Percentiles rank a stretch among this genome's conserved stretches.
Evolutionary conservation across 2,329 filamentous ascomycete genomes (phyloP).

Genomic region (Colletotrichum simmondsii): DNA sequence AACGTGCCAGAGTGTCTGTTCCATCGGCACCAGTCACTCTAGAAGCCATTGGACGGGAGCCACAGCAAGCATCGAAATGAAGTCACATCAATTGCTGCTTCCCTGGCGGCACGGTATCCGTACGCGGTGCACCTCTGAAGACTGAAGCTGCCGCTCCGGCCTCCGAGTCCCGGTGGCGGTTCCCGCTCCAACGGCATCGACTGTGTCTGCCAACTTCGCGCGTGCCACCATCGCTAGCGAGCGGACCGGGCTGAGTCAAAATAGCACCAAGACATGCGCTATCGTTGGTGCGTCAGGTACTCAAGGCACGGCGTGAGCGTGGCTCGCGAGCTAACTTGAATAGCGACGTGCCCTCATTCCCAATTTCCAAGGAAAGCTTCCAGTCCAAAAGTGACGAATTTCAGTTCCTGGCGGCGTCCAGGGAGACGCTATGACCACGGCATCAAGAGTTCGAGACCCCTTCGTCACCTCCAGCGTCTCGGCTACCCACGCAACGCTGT

Average conservation of each 20-base stretch:
- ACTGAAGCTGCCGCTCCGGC: slow-evolving; percentile 3
- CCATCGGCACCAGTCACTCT: background rate
- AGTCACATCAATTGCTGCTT: background rate
- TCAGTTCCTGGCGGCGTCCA: slow-evolving; percentile 4
- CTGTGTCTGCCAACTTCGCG: slow-evolving; percentile 1
- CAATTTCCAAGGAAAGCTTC: slow-evolving; percentile 4
- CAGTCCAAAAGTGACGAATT: slow-evolving; percentile 18
- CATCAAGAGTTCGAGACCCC: background rate
- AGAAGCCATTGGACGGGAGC: background rate
- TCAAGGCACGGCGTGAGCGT: slow-evolving; percentile 8
- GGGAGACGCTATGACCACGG: slow-evolving; percentile 1
- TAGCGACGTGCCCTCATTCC: background rate
- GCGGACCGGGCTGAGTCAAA: slow-evolving; percentile 1
- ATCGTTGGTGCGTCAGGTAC: background rate
- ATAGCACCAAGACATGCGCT: slow-evolving; percentile 5
- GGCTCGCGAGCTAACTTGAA: background rate
- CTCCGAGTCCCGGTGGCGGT: background rate
- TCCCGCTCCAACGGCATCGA: background rate
- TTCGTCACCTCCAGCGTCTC: slow-evolving; percentile 2
- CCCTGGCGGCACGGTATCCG: too few relatives aligned
- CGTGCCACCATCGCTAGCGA: slow-evolving; percentile 22
- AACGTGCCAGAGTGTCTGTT: background rate
- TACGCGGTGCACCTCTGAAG: too few relatives aligned
- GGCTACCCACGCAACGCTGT: background rate
- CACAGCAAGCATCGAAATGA: background rate